Conservation (phyloP, 2,329 filamentous ascomycete genomes). For the Myriosclerotinia duriaeana region DNA sequence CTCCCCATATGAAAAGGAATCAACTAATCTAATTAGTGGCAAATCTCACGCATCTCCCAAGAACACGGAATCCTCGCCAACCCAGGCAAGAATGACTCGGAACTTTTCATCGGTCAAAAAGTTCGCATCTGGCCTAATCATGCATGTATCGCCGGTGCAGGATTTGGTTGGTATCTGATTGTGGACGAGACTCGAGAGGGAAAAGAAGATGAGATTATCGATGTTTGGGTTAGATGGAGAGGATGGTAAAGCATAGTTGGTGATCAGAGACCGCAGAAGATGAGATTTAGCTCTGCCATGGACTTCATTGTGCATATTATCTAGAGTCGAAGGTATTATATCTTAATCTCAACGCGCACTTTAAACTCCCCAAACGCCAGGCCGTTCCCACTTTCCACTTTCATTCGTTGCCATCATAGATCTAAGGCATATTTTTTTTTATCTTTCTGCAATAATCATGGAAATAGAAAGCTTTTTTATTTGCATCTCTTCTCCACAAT, state of each 20-base stretch:
- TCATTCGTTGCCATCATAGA: slow-evolving; percentile 1
- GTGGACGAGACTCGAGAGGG: slow-evolving; percentile 61
- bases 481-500: slow-evolving; percentile 98
- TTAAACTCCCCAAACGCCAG: slow-evolving; percentile 21
- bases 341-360: slow-evolving; percentile 23
- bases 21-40: slow-evolving; percentile 48
- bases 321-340: slow-evolving; percentile 23
- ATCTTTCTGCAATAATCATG: slow-evolving; percentile 8
- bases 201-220: slow-evolving; percentile 62
- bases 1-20: background rate
- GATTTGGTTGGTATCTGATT: slow-evolving; percentile 71
- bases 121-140: slow-evolving; percentile 78
- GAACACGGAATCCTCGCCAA: slow-evolving; percentile 74
- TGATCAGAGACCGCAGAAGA: background rate
- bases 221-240: slow-evolving; percentile 71
- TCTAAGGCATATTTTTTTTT: slow-evolving; percentile 25
- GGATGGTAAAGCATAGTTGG: slow-evolving; percentile 56
- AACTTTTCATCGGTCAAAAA: slow-evolving; percentile 62
- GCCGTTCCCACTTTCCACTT: slow-evolving; percentile 9
- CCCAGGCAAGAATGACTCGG: slow-evolving; percentile 48
- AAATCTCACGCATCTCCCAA: slow-evolving; percentile 70
- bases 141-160: slow-evolving; percentile 71
- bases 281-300: background rate
- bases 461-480: slow-evolving; percentile 46
- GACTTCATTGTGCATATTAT: slow-evolving; percentile 9